phyloP scores from a whole-genome alignment of 2,329 filamentous ascomycete genomes.

The Sarocladium kiliense region DNA sequence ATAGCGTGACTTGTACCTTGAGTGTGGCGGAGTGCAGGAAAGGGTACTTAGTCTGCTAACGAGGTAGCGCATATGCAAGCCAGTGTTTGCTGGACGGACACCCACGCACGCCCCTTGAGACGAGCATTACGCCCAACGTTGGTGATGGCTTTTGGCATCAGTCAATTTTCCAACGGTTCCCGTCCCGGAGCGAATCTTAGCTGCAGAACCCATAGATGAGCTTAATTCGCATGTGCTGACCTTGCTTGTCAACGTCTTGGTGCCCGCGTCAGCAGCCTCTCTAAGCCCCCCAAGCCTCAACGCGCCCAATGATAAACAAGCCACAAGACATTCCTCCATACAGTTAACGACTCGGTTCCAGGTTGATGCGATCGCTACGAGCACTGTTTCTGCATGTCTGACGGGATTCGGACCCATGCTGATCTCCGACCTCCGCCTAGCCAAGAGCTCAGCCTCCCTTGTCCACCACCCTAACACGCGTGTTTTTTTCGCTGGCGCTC shows the following conservation, averaged over 20 bases:
- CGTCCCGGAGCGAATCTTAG: not conserved
- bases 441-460: slow-evolving; percentile 1
- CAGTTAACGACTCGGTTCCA: not conserved
- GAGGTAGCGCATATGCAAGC: not conserved
- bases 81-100: not conserved
- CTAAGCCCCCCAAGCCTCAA: not conserved
- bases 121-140: not conserved
- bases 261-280: not conserved
- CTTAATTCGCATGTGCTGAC: too few species aligned
- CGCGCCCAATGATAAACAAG: not conserved
- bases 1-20: not conserved
- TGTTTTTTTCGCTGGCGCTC: not conserved
- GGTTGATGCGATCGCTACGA: not conserved
- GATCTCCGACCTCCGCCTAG: not conserved
- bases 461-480: not conserved
- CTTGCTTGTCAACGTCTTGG: not conserved
- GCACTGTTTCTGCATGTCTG: not conserved
- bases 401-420: not conserved
- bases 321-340: not conserved
- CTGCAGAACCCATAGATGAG: not conserved
- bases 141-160: not conserved
- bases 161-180: not conserved
- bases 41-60: not conserved
- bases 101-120: not conserved
- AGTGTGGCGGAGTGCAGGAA: not conserved